A percentile compares a stretch with the other conserved stretches of the same genome.
Evolutionary conservation across 2,329 filamentous ascomycete genomes (phyloP).

Genomic region (Tolypocladium sp.): DNA sequence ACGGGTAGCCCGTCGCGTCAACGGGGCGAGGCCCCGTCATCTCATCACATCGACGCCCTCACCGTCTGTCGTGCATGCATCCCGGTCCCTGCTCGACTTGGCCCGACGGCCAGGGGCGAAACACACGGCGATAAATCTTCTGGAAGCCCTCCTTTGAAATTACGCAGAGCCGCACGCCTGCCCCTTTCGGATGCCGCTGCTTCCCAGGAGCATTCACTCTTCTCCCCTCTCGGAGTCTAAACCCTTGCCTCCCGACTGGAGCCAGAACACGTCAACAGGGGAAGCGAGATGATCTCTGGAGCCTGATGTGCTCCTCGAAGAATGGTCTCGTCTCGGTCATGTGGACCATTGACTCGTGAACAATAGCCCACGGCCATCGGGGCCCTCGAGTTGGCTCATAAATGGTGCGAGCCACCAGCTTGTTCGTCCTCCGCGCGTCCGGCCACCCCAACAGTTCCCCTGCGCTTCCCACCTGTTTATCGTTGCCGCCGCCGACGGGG

Average conservation of each 20-base stretch:
- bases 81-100: not conserved
- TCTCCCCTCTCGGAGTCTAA: not conserved
- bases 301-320: not conserved
- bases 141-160: not conserved
- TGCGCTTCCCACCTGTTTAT: not conserved
- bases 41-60: not conserved
- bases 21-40: not conserved
- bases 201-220: not conserved
- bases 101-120: not conserved
- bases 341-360: not conserved
- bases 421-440: not conserved
- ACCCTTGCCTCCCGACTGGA: not conserved
- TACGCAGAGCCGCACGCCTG: not conserved
- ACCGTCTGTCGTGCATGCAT: not conserved
- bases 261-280: too few species aligned
- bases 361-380: not conserved
- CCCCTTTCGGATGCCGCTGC: not conserved
- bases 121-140: not conserved
- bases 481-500: not conserved
- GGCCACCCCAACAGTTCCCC: not conserved
- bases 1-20: not conserved
- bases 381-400: not conserved
- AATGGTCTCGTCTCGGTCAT: not conserved
- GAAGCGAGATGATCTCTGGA: not conserved
- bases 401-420: not conserved